Percentiles rank a stretch among this genome's conserved stretches.
phyloP scores from a whole-genome alignment of 495 filamentous ascomycete genomes.

The Podospora bellae-mahoneyi region DNA sequence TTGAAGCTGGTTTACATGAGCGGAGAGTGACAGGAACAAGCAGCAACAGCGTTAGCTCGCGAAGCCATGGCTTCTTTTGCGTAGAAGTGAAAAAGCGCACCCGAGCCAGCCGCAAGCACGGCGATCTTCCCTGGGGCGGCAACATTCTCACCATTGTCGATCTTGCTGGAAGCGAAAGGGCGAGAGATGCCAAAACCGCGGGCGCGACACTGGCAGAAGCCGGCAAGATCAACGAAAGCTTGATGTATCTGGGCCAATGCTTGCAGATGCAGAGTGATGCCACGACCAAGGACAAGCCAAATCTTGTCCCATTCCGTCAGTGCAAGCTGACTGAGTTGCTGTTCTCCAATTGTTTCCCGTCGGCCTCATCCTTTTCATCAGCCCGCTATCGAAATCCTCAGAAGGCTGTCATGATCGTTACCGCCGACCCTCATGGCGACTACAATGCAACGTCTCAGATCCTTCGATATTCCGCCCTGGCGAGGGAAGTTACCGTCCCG shows the following conservation, averaged over 20 bases:
- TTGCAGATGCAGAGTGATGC: slow-evolving; percentile 90
- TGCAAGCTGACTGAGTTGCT: slow-evolving; percentile 96
- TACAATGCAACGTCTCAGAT: slow-evolving; percentile 97
- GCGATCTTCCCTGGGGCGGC: slow-evolving; percentile 64
- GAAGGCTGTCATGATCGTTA: slow-evolving; percentile 93
- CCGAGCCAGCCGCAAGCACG: slow-evolving; percentile 42
- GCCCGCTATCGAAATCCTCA: slow-evolving; percentile 57
- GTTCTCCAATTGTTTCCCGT: slow-evolving; percentile 92
- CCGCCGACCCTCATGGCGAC: slow-evolving; percentile 88
- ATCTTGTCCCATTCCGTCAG: slow-evolving; percentile 86
- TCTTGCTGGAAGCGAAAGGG: slow-evolving; percentile 89
- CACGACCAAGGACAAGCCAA: slow-evolving; percentile 68
- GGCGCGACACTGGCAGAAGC: slow-evolving; percentile 91
- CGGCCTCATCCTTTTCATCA: slow-evolving; percentile 46
- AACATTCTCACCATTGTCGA: slow-evolving; percentile 88
- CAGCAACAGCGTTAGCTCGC: slow-evolving; percentile 80
- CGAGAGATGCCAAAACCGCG: slow-evolving; percentile 86
- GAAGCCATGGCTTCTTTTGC: slow-evolving; percentile 96
- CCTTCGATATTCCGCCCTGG: slow-evolving; percentile 88
- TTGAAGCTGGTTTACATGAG: slow-evolving; percentile 86
- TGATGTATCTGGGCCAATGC: slow-evolving; percentile 98
- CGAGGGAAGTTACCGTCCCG: slow-evolving; percentile 88
- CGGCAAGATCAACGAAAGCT: slow-evolving; percentile 93
- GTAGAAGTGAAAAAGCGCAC: slow-evolving; percentile 86
- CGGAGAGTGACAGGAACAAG: slow-evolving; percentile 85